Evolutionary conservation across 2,329 filamentous ascomycete species (phyloP).

Genomic region (Penicillium sp.): DNA sequence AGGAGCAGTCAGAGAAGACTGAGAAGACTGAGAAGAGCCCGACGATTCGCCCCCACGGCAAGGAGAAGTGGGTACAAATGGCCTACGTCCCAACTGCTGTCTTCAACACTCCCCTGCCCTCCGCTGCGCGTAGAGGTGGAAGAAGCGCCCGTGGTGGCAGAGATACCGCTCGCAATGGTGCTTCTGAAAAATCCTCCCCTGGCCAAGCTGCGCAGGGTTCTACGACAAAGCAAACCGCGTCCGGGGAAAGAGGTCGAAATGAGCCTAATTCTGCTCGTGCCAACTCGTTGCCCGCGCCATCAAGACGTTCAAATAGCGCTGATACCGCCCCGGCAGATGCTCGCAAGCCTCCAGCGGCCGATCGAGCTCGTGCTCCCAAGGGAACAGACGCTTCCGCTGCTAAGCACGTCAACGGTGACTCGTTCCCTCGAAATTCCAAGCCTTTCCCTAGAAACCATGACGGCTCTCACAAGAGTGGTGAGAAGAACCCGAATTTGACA

Average conservation of each 20-base stretch:
- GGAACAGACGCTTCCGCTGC: constrained; percentile 30
- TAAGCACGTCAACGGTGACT: constrained; percentile 37
- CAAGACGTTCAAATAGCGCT: constrained; percentile 41
- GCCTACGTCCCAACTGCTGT: constrained; percentile 82
- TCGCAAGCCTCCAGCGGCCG: constrained; percentile 39
- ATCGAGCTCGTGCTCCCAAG: constrained; percentile 39
- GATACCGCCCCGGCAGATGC: constrained; percentile 38
- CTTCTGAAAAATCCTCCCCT: constrained; percentile 40
- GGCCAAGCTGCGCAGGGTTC: constrained; percentile 33
- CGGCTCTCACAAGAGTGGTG: constrained; percentile 31
- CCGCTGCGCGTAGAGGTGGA: constrained; percentile 58
- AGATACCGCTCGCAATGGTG: constrained; percentile 52
- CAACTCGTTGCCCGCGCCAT: constrained; percentile 45
- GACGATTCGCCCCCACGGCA: constrained; percentile 63
- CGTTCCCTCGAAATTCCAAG: constrained; percentile 39
- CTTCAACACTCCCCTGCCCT: constrained; percentile 78
- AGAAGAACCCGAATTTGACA: constrained; percentile 35
- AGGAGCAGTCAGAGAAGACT: constrained; percentile 64
- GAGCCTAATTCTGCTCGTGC: constrained; percentile 43
- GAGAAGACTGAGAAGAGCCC: constrained; percentile 61
- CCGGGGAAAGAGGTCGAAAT: constrained; percentile 41
- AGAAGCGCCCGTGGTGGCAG: constrained; percentile 61
- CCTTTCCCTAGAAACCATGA: constrained; percentile 41
- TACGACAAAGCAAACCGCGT: constrained; percentile 35
- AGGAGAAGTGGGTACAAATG: constrained; percentile 85